Evolutionary conservation across 139 green algal species (phyloP).

Genomic region (Deuterostichococcus epilithicus): DNA sequence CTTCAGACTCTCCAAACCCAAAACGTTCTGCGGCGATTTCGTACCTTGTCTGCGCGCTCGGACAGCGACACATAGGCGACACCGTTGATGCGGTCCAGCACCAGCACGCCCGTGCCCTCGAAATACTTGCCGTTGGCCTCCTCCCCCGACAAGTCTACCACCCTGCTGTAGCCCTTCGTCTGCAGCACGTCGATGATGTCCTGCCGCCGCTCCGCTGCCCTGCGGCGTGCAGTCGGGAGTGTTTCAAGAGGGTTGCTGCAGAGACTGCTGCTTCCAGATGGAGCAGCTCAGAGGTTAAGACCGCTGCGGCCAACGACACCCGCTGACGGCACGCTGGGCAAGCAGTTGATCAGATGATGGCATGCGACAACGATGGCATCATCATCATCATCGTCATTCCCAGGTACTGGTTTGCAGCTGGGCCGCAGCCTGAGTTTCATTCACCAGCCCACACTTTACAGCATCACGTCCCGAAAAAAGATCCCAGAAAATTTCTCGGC

Average conservation of each 20-base stretch:
- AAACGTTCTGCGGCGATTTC: too few relatives aligned
- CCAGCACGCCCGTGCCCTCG: slow-evolving; percentile 87
- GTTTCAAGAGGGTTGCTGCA: not conserved
- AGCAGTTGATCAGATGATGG: too few relatives aligned
- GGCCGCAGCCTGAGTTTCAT: too few relatives aligned
- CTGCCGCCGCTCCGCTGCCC: slow-evolving; percentile 61
- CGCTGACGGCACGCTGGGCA: not conserved
- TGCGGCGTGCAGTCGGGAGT: not conserved
- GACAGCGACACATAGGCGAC: slow-evolving; percentile 85
- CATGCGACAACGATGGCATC: too few relatives aligned
- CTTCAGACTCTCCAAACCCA: too few relatives aligned
- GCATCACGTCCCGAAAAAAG: too few relatives aligned
- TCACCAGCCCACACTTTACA: too few relatives aligned
- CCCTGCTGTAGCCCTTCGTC: slow-evolving; percentile 44
- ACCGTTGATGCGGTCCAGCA: slow-evolving; percentile 85
- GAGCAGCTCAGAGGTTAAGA: not conserved
- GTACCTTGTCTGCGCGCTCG: slow-evolving; percentile 68
- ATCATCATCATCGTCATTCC: too few relatives aligned
- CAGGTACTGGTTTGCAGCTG: too few relatives aligned
- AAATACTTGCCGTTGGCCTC: slow-evolving; percentile 62
- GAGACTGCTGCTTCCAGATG: not conserved
- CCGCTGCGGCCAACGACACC: not conserved
- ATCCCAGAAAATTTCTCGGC: too few relatives aligned
- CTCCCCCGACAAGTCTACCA: slow-evolving; percentile 60
- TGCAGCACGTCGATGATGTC: slow-evolving; percentile 69